Evolutionary conservation across 441 rosid species (phyloP).

Genomic region (Daphne laureola): DNA sequence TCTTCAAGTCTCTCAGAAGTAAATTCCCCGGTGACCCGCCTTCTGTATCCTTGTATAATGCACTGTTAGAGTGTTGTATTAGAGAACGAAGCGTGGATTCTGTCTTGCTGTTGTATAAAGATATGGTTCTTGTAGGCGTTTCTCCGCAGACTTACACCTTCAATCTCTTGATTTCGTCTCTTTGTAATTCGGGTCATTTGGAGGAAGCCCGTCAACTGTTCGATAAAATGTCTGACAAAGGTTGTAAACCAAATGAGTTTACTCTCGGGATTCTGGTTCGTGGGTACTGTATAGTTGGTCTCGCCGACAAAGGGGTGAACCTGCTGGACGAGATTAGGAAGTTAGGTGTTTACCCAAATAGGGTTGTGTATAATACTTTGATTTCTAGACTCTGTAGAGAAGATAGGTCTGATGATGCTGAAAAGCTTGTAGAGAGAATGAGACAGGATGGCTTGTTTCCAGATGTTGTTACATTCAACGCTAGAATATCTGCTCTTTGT

Average conservation of each 20-base stretch:
- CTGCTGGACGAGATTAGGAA: slow-evolving; percentile 49
- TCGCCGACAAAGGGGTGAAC: slow-evolving; percentile 45
- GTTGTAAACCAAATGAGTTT: slow-evolving; percentile 71
- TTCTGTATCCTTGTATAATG: slow-evolving; percentile 49
- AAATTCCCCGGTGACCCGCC: slow-evolving; percentile 43
- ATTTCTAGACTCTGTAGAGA: slow-evolving; percentile 72
- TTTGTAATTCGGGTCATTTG: slow-evolving; percentile 64
- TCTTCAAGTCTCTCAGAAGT: slow-evolving; percentile 44
- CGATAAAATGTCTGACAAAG: slow-evolving; percentile 77
- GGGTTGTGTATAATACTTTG: slow-evolving; percentile 71
- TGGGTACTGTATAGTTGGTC: slow-evolving; percentile 73
- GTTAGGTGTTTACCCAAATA: slow-evolving; percentile 50
- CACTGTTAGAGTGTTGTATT: slow-evolving; percentile 38
- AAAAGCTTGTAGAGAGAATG: slow-evolving; percentile 76
- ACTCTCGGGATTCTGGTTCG: slow-evolving; percentile 79
- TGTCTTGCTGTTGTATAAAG: slow-evolving; percentile 70
- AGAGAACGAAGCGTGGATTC: slow-evolving; percentile 33
- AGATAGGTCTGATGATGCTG: slow-evolving; percentile 71
- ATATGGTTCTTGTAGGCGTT: slow-evolving; percentile 58
- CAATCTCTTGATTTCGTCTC: slow-evolving; percentile 53
- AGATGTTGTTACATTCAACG: slow-evolving; percentile 76
- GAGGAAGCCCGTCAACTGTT: slow-evolving; percentile 73
- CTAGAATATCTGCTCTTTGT: slow-evolving; percentile 85
- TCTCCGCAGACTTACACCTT: slow-evolving; percentile 72
- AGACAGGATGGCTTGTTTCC: slow-evolving; percentile 64